Base-by-base conservation (phyloP, 2,329 filamentous ascomycete species). In the Hymenoscyphus linearis region DNA sequence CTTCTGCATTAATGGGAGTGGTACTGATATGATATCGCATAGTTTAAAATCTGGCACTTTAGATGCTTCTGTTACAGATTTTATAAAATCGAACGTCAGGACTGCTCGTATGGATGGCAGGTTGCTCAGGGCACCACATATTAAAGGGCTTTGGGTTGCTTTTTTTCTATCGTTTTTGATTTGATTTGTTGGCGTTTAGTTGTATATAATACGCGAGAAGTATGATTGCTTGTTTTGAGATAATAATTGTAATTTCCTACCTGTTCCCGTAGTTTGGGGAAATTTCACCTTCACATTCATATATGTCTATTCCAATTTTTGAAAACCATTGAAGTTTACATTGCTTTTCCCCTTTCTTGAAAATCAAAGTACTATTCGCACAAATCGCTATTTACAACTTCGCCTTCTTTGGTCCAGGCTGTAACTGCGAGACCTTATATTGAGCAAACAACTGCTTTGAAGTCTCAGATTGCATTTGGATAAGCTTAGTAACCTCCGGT, bases 361-460 rank as follows among this genome's bases (percentile, higher is more conserved):
- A 50, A 50, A 50, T 22, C 10, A n/a, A 50, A 50, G 7, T 25
- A 52, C 25, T 59, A 52, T 40, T 52, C 37, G 40, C 26, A 31
- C 26, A 25, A 35, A 61, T 58, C 35, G 50, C 61, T 63, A 61
- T 73, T 74, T 62, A 75, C 52, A 72, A 70, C 60, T 65, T 69
- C 22, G 64, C 62, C 52, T 69, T 66, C 61, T 18, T 55, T 59
- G 64, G 69, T 25, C 70, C 72, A 7, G 66, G 67, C 61, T 74
- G 62, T 16, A 63, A 52, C 22, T 74, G 72, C 65, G 75, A 72
- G 16, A 80, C 73, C 7, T 77, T 78, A 71, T 87, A 85, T 74
- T 85, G 74, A 73, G 78, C 82, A 72, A 91, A 79, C 74, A 93
- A 70, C 77, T 86, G 79, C 69, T 84, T 83, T 16, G 87, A 83